Evolutionary conservation across 768 basidiomycete species (phyloP), one percentile per base, ranked within the genome.

Genomic region (Rhizopogon salebrosus): DNA sequence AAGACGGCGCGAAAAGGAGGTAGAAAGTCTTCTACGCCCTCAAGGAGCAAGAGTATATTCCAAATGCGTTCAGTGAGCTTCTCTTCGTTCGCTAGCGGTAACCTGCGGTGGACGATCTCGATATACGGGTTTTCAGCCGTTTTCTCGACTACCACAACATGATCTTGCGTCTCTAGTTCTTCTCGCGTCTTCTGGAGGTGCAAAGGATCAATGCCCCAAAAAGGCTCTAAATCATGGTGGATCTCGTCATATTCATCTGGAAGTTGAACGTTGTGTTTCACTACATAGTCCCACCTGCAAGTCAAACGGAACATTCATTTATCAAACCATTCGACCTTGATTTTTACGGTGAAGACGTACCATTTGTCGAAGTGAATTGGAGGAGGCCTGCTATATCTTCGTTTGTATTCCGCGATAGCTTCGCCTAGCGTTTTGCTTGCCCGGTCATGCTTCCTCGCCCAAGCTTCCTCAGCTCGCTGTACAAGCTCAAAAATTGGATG

Each of bases 231-330:
- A 48, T 75, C 67, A 6, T 62, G 55, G 50, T 65, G 58, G 45
- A 77, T 76, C 54, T 75, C 73, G 59, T 78, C 75, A 42, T 78
- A 78, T 51, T 78, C 76, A 54, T 78, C 77, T 14, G 70, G 72
- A 1, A 78, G 64, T 39, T 67, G 70, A 2, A 78, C 67, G 26
- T 67, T 55, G 54, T 78, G 56, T 46, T 58, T 56, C n/a, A 66
- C 62, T 6, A 72, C 71, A 52, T 74, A 78, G 20, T 65, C 56
- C 76, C 75, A 78, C 75, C 74, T 69, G 14, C 14, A 22, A 24
- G 16, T 1, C 20, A 35, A 26, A 34, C n/a, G 10, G 4, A 11
- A 13, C n/a, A 8, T 48, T 14, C 26, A 4, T 3, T 7, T 24
- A 4, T 37, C 9, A 36, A 34, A 14, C 14, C 10, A 36, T 20